These are phyloP conservation scores for Pleurotus tuber-regium DNA, from an alignment of 768 basidiomycete species.

Conservation along the genomic window DNA sequence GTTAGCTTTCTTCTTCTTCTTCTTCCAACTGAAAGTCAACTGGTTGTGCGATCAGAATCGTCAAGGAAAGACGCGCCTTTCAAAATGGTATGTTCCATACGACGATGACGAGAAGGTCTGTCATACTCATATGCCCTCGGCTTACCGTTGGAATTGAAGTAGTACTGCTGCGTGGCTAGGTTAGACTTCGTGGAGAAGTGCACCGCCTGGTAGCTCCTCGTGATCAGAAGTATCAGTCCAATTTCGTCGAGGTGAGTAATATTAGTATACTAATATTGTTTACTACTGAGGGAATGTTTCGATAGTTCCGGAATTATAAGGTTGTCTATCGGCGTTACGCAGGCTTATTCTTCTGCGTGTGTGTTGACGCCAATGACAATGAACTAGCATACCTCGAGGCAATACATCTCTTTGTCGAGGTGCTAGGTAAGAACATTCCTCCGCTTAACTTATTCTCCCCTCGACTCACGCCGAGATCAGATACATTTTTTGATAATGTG, in stretches of 20 bases:
- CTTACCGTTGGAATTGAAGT: not conserved
- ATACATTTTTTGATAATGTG: constrained; percentile 98
- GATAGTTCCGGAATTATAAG: constrained; percentile 95
- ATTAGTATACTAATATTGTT: constrained; percentile 2
- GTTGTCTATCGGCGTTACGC: constrained; percentile 96
- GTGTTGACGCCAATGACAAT: constrained; percentile 98
- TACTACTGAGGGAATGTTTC: constrained; percentile 8
- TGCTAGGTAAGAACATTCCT: constrained; percentile 66
- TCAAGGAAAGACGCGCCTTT: constrained; percentile 95
- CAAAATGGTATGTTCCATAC: constrained; percentile 99
- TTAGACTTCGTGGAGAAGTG: constrained; percentile 92
- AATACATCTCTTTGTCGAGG: constrained; percentile 97
- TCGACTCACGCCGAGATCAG: constrained; percentile 36
- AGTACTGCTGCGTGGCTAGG: constrained; percentile 41
- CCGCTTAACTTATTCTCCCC: not conserved
- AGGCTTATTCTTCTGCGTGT: constrained; percentile 96
- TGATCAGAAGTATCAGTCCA: constrained; percentile 98
- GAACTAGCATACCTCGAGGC: constrained; percentile 97
- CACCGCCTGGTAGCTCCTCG: constrained; percentile 93
- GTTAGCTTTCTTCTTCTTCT: constrained; percentile 35
- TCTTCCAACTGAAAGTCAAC: not conserved
- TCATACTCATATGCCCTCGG: not conserved
- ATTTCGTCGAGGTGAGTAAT: constrained; percentile 91
- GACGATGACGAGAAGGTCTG: constrained; percentile 97
- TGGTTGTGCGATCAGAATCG: constrained; percentile 67